Conservation (phyloP, 2,329 filamentous ascomycete genomes). For the Ascochyta viciae-villosae region DNA sequence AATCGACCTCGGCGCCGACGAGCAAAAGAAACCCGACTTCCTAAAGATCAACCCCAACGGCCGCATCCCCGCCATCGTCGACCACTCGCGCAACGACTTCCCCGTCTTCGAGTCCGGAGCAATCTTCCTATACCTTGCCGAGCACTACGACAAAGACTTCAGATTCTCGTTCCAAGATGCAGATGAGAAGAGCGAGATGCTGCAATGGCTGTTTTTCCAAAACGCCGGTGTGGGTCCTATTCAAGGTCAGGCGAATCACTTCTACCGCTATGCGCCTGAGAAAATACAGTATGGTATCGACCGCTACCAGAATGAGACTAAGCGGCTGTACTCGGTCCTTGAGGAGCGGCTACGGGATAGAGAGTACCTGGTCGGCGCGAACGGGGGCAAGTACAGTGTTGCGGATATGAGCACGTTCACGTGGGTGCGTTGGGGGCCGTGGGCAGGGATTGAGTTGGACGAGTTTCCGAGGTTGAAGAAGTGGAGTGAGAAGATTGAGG, state of each 20-base stretch:
- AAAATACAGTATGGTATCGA: slow-evolving; percentile 80
- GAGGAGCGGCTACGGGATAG: slow-evolving; percentile 68
- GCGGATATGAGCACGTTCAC: slow-evolving; percentile 79
- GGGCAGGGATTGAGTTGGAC: slow-evolving; percentile 69
- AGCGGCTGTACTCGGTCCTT: slow-evolving; percentile 78
- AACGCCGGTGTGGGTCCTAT: slow-evolving; percentile 80
- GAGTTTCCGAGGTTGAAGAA: slow-evolving; percentile 66
- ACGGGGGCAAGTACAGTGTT: slow-evolving; percentile 60
- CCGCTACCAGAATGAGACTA: slow-evolving; percentile 80
- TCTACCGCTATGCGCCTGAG: slow-evolving; percentile 78
- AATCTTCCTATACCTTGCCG: slow-evolving; percentile 81
- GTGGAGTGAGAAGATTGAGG: slow-evolving; percentile 56
- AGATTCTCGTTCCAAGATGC: slow-evolving; percentile 79
- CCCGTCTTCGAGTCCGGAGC: slow-evolving; percentile 80
- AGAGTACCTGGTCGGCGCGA: slow-evolving; percentile 66
- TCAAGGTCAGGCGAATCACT: slow-evolving; percentile 81
- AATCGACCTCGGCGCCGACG: slow-evolving; percentile 72
- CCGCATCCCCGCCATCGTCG: slow-evolving; percentile 83
- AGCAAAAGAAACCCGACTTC: slow-evolving; percentile 82
- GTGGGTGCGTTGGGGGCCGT: slow-evolving; percentile 70
- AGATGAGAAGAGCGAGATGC: slow-evolving; percentile 77
- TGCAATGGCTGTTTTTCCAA: slow-evolving; percentile 74
- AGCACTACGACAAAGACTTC: slow-evolving; percentile 78
- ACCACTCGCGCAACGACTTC: slow-evolving; percentile 71
- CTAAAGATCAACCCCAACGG: slow-evolving; percentile 88